Conservation (phyloP, 2,329 filamentous ascomycete species). For the Penicillium corylophilum region DNA sequence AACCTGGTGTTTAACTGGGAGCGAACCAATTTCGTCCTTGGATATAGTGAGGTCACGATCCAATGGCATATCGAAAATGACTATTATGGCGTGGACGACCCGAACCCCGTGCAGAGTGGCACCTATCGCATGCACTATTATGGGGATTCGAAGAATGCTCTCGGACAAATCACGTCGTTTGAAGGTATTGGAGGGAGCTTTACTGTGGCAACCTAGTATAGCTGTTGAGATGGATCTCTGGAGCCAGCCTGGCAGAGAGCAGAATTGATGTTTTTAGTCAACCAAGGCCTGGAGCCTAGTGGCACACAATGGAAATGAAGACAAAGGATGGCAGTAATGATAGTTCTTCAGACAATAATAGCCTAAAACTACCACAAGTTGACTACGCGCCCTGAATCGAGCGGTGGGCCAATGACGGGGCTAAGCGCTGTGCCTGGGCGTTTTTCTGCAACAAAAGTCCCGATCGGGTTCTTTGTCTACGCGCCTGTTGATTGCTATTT, state of each 20-base stretch:
- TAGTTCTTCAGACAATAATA: not conserved
- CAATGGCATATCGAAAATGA: slow-evolving; percentile 73
- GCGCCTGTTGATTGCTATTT: not conserved
- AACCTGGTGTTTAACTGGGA: slow-evolving; percentile 77
- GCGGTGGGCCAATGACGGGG: not conserved
- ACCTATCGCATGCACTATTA: slow-evolving; percentile 79
- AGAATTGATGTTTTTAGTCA: not conserved
- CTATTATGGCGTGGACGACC: slow-evolving; percentile 43
- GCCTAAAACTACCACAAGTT: not conserved
- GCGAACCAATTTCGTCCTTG: slow-evolving; percentile 66
- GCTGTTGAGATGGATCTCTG: not conserved
- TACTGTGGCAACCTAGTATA: slow-evolving; percentile 28
- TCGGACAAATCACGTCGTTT: slow-evolving; percentile 65
- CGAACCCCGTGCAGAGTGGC: slow-evolving; percentile 49
- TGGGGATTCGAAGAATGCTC: slow-evolving; percentile 72
- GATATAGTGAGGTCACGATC: slow-evolving; percentile 74
- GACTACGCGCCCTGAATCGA: not conserved
- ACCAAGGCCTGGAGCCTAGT: slow-evolving; percentile 1
- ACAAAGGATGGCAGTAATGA: not conserved
- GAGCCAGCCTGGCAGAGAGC: not conserved
- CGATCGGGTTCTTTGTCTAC: not conserved
- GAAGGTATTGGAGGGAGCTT: slow-evolving; percentile 61
- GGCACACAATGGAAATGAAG: slow-evolving; percentile 2
- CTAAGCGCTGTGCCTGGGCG: not conserved
- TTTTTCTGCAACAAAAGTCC: not conserved